These are phyloP conservation scores for Chloropicon primus DNA, from an alignment of 139 green algal genomes.

Conservation along the genomic window DNA sequence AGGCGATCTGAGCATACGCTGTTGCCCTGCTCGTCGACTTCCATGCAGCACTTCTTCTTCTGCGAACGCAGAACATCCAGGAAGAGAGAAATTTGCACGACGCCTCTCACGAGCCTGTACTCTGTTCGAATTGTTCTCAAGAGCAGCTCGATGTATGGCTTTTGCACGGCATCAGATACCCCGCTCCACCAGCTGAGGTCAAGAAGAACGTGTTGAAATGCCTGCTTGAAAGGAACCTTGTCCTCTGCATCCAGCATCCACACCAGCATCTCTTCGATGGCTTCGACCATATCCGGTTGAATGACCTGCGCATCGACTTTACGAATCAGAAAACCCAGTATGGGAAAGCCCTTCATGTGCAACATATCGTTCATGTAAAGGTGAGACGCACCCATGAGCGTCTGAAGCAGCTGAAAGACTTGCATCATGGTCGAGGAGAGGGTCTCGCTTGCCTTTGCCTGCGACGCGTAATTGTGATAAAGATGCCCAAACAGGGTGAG, in stretches of 20 bases:
- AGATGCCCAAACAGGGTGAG: background rate
- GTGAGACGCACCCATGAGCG: background rate
- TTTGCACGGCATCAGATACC: background rate
- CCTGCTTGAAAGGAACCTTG: background rate
- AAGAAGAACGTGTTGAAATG: background rate
- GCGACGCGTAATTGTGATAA: background rate
- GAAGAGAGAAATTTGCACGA: background rate
- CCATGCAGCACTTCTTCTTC: background rate
- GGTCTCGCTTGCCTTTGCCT: background rate
- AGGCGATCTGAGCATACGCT: background rate
- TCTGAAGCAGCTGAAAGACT: background rate
- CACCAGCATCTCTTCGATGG: background rate
- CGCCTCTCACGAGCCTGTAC: background rate
- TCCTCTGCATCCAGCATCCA: background rate
- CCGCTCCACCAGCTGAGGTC: background rate
- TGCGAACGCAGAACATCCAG: background rate
- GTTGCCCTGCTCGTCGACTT: background rate
- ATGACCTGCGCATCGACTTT: background rate
- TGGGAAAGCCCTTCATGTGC: background rate
- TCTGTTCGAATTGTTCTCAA: background rate
- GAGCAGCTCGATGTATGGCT: background rate
- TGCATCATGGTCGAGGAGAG: background rate
- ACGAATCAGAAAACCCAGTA: background rate
- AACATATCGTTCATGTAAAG: background rate
- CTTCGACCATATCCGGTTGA: background rate